Evolutionary conservation across 208 protist genomes (phyloP).

Genomic region (Leishmania gerbilli): DNA sequence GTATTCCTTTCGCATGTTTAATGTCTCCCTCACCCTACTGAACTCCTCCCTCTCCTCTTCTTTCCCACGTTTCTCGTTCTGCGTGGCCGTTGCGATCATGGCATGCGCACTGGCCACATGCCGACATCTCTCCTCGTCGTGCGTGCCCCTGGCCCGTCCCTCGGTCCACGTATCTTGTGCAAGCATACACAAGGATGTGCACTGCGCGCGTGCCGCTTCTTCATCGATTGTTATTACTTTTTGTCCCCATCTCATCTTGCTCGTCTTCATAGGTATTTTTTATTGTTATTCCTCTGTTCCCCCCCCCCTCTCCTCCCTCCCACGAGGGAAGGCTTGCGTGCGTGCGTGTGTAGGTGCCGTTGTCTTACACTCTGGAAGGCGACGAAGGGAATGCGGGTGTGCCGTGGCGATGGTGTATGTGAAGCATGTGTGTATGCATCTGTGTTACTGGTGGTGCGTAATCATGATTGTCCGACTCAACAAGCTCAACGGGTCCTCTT

Average conservation of each 20-base stretch:
- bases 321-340: neutral
- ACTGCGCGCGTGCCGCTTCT: conserved; percentile 25
- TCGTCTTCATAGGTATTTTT: neutral
- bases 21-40: neutral
- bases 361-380: neutral
- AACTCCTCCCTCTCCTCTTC: neutral
- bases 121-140: neutral
- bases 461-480: neutral
- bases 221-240: conserved; percentile 40
- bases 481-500: neutral
- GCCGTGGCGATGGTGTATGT: neutral
- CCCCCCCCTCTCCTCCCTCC: too few species aligned
- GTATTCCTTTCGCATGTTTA: neutral
- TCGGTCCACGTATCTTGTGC: neutral
- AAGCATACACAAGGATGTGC: neutral
- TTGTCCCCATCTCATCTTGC: neutral
- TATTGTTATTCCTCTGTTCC: neutral
- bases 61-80: neutral
- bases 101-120: neutral
- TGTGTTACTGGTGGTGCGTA: too few species aligned
- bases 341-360: neutral
- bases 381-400: neutral
- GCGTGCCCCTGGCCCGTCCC: neutral
- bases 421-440: neutral
- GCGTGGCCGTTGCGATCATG: neutral